Evolutionary conservation across 1,284 basidiomycete genomes (phyloP).

Genomic region (Ceratobasidium sp.): DNA sequence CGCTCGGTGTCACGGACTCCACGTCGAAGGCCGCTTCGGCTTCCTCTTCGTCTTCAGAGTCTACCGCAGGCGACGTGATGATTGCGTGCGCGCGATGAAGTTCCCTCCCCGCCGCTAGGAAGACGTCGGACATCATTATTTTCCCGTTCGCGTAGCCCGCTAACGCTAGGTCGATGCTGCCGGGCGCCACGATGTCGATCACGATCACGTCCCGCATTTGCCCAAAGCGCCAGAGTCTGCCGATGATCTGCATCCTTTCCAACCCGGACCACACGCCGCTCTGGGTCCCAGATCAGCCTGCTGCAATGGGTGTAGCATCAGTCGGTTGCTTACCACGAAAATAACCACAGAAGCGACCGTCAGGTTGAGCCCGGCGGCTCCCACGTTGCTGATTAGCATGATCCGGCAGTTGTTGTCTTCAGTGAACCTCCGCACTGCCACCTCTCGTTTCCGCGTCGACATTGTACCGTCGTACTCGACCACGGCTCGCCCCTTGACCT

Average conservation of each 20-base stretch:
- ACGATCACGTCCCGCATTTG: slow-evolving; percentile 7
- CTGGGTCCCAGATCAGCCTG: neutral
- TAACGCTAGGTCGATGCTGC: slow-evolving; percentile 13
- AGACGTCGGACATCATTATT: neutral
- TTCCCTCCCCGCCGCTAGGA: neutral
- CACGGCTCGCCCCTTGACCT: neutral
- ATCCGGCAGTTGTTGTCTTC: neutral
- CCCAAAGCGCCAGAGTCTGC: slow-evolving; percentile 3
- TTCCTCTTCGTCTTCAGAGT: too few relatives aligned
- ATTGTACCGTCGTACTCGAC: slow-evolving; percentile 10
- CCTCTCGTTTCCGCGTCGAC: neutral
- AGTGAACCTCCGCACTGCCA: neutral
- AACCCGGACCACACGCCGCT: slow-evolving; percentile 24
- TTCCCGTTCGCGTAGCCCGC: slow-evolving; percentile 16
- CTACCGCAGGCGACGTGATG: too few relatives aligned
- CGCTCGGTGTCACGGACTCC: too few relatives aligned
- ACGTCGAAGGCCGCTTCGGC: too few relatives aligned
- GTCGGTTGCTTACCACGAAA: neutral
- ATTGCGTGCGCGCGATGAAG: neutral
- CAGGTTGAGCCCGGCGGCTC: slow-evolving; percentile 22
- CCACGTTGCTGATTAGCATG: slow-evolving; percentile 36
- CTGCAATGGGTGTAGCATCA: too few relatives aligned
- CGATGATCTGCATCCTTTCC: slow-evolving; percentile 14
- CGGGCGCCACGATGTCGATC: neutral
- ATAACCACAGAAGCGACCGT: neutral